Base-by-base conservation (phyloP, 2,329 filamentous ascomycete species). In the Escovopsis sp. region DNA sequence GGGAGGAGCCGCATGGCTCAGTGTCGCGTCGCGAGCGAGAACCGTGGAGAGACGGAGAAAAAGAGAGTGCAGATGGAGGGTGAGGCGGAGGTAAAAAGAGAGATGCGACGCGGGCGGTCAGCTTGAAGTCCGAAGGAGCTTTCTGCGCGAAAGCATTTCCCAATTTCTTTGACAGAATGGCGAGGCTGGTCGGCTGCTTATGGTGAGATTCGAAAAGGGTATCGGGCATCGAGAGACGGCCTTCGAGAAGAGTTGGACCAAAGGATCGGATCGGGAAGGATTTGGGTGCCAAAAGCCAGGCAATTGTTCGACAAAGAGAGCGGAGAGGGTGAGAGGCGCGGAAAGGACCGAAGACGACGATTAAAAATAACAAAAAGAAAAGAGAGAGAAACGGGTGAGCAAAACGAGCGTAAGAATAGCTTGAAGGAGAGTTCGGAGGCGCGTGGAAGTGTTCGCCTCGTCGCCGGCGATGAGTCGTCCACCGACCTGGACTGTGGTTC, bases 1-100 rank as follows among this genome's bases (percentile, higher is more conserved):
- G 56, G 56, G 46, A 59, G 52, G 52, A 63, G 56, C 59, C 62
- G 62, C 69, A 72, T 73, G 49, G 51, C 56, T 33, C 14, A 12
- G 17, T 47, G 45, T 45, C 35, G 43, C 43, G 42, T 45, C 31
- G 44, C 39, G 42, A 36, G 39, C 36, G 35, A 34, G 39, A n/a
- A n/a, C n/a, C n/a, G n/a, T n/a, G 37, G 41, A 33, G 35, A 43
- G 39, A 31, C 25, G 25, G 15, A 39, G n/a, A 23, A 33, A 17
- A 19, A 13, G 15, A 28, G 12, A 35, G n/a, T n/a, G n/a, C n/a
- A n/a, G n/a, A n/a, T n/a, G n/a, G n/a, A n/a, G n/a, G n/a, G n/a
- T n/a, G n/a, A n/a, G n/a, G n/a, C n/a, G n/a, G n/a, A n/a, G n/a
- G n/a, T n/a, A n/a, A n/a, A n/a, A n/a, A n/a, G n/a, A n/a, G n/a